Evolutionary conservation across 345 rosid genomes (phyloP), one percentile per base, ranked within the genome.

Genomic region (Eutrema yunnanense): DNA sequence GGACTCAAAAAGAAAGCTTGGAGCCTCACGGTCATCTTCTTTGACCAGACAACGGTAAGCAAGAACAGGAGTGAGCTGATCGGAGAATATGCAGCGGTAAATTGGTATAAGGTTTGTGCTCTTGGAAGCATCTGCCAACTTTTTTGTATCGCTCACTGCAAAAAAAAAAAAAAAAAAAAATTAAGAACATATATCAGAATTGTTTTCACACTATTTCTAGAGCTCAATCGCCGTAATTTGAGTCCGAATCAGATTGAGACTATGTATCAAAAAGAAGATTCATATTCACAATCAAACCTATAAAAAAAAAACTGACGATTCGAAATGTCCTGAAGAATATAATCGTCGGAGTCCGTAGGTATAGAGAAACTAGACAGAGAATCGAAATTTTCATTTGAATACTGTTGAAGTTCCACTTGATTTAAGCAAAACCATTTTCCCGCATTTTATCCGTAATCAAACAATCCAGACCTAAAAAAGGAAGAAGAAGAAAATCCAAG

Each of bases 31-130:
- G 61, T 95, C 96, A 58, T 92, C 92, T 75, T 85, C 96, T 69
- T 77, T 78, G n/a, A 89, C 97, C 75, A 95, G 61, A 78, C 99
- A 95, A 40, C 97, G 86, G 62, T 89, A 92, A 47, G 96, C 99
- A 62, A 86, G 77, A 55, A 95, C 88, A 0, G 96, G 99, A 56
- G 93, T 95, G 9, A 92, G 92, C 62, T 88, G 96, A 74, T 95
- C 99, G 2, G 92, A 82, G 84, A 92, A 95, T 57, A 95, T 83
- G 64, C 92, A 88, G 0, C 79, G 79, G 67, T 80, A 86, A 27
- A 95, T 80, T 0, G 96, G 96, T n/a, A 92, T 80, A 14, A 95
- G 62, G 65, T 89, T 91, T 32, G 88, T 91, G 6, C 60, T 62
- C 71, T 80, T 80, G 1, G 92, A 85, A 11, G 87, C 96, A 81